Evolutionary conservation across 257 asterid genomes (phyloP), one percentile per base, ranked within the genome.

Genomic region (Dorcoceras hygrometricum): DNA sequence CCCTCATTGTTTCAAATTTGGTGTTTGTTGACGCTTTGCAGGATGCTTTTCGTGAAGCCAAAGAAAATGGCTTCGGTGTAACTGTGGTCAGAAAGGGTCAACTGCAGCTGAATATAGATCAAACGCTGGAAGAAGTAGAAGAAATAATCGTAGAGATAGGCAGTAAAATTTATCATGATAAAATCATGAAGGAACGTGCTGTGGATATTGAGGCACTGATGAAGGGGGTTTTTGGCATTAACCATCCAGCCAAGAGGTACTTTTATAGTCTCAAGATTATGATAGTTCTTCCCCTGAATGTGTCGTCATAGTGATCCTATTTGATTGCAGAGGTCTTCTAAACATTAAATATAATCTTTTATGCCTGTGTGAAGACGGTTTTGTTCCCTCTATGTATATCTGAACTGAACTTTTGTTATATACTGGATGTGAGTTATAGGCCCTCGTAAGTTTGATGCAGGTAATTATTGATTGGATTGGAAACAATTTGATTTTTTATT

Each of bases 41-140:
- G 99, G 99, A 94, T 83, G 93, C 93, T 28, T 90, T 83, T 70
- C 84, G 88, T 4, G 99, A 90, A 26, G 95, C 99, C 70, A 88
- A 93, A 76, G 85, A 82, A 26, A 93, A 85, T 68, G 96, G 95
- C 62, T 94, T 90, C 77, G 78, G 86, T 66, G 96, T 88, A 31
- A 88, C 97, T n/a, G 97, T 94, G 23, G 79, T 94, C 69, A 82
- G 90, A 83, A 90, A 86, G 73, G 96, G 97, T 24, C 74, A 90
- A 61, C 53, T 94, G 81, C 77, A 78, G 89, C 89, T 94, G 76
- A 88, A 90, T 66, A 78, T 90, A 63, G 99, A 90, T 73, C 95
- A 87, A 66, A 75, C 89, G 16, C 62, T 94, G 75, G 97, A 94
- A 81, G 96, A 94, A 80, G 96, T 90, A 57, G 99, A 94, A 79